Percentiles rank a stretch among this genome's conserved stretches.
Conservation (phyloP, 169 alveolate genomes). For the Plasmodium relictum region DNA sequence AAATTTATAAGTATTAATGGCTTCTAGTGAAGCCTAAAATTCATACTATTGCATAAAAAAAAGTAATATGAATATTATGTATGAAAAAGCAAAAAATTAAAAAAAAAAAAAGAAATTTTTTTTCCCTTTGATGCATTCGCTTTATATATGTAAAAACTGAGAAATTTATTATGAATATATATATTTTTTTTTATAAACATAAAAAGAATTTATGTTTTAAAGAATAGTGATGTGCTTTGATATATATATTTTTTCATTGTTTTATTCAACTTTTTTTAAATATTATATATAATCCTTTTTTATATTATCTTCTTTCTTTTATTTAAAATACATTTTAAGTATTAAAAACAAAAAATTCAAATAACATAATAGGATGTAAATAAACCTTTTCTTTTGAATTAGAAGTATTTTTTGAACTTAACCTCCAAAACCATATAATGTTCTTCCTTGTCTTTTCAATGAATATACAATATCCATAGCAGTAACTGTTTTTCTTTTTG, state of each 20-base stretch:
- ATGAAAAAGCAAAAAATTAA: constrained; percentile 31
- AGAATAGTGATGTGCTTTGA: not conserved
- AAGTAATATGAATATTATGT: constrained; percentile 16
- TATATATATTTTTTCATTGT: not conserved
- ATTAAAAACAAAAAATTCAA: too few relatives aligned
- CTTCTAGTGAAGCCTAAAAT: constrained; percentile 78
- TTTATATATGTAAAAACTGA: constrained; percentile 12
- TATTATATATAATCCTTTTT: too few relatives aligned
- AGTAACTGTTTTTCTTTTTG: constrained; percentile 99
- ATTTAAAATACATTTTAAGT: too few relatives aligned
- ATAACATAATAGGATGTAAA: not conserved
- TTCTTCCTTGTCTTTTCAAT: constrained; percentile 99
- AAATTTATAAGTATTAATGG: constrained; percentile 15
- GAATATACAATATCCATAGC: constrained; percentile 99
- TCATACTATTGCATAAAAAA: constrained; percentile 10
- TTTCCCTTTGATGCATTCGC: constrained; percentile 61
- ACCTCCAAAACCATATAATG: constrained; percentile 99
- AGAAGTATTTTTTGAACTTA: constrained; percentile 78
- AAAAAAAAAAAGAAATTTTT: constrained; percentile 57
- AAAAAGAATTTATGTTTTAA: not conserved
- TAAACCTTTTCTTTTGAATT: not conserved
- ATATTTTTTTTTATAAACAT: not conserved
- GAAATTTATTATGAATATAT: not conserved
- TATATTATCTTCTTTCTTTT: too few relatives aligned
- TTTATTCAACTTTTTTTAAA: not conserved